phyloP scores from a whole-genome alignment of 495 filamentous ascomycete genomes.

The Jackrogersella minutella region DNA sequence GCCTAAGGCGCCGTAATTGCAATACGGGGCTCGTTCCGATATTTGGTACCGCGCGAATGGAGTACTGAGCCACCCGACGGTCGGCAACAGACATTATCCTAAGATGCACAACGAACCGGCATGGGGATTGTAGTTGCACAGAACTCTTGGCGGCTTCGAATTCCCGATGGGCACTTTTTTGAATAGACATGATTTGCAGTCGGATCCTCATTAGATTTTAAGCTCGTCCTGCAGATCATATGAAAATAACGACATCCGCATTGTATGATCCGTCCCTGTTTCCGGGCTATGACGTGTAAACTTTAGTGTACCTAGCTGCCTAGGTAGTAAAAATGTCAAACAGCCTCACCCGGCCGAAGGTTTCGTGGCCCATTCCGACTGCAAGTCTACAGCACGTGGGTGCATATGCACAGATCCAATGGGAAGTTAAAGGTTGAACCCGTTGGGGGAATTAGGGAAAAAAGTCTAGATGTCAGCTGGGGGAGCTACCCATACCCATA shows the following conservation, averaged over 20 bases:
- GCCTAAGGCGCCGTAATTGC: neutral
- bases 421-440: conserved; percentile 5
- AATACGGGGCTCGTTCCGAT: conserved; percentile 6
- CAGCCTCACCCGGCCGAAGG: conserved; percentile 7
- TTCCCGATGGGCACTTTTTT: neutral
- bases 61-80: neutral
- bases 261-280: neutral
- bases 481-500: too few species aligned
- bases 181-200: conserved; percentile 10
- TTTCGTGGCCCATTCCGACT: conserved; percentile 33
- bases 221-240: conserved; percentile 12
- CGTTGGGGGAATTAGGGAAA: conserved; percentile 7
- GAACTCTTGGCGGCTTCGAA: conserved; percentile 11
- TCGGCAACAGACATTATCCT: conserved; percentile 7
- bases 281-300: conserved; percentile 2
- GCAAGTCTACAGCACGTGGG: conserved; percentile 40
- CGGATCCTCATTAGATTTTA: neutral
- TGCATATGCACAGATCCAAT: conserved; percentile 1
- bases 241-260: conserved; percentile 4
- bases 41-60: neutral
- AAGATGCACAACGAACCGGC: conserved; percentile 3
- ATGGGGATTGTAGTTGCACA: conserved; percentile 1
- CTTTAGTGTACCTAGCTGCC: neutral
- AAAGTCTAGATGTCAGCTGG: conserved; percentile 15
- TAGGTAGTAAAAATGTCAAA: neutral